Base-by-base conservation (phyloP, 495 filamentous ascomycete species). In the Annulohypoxylon nitens region DNA sequence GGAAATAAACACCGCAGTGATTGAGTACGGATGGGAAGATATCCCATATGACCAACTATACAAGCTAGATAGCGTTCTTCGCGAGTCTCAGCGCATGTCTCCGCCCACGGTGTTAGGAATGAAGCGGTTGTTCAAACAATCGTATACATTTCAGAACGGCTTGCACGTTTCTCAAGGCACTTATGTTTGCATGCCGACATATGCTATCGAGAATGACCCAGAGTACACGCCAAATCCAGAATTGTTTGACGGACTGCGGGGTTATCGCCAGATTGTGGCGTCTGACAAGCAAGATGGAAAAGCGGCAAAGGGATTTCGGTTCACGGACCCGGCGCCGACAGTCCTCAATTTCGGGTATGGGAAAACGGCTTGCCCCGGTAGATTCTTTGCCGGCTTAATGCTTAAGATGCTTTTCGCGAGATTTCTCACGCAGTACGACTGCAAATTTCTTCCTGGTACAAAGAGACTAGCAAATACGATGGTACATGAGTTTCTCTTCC, bases 281-380 rank as follows among this genome's bases (percentile, higher is more conserved):
- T 34, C 47, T 11, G 8, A 78, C 1, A n/a, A 11, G 41, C 41
- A 14, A 45, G 41, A 45, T 4, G 12, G 4, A n/a, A 45, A 45
- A n/a, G 3, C 20, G 10, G 14, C 47, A 11, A 41, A 48, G 16
- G 3, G 14, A 10, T 8, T 70, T 16, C 34, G 64, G 1, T 78
- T 74, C 51, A 53, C 61, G 4, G 53, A 36, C 0, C 59, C 64
- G 1, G 33, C 74, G 16, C 18, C 10, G 10, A 36, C 2, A 36
- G 4, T 20, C 18, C 62, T 79, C 4, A 43, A 64, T 30, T 81
- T 80, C 48, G 78, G 79, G 1, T 60, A 69, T 18, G 78, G 76
- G 1, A 67, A 62, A 14, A 33, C 45, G 10, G 68, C 76, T 0
- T 81, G 78, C 30, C 78, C 76, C 0, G 76, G 76, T 0, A 69